These are phyloP conservation scores for Nakazawaea holstii DNA, from an alignment of 805 yeast genomes.

Conservation along the genomic window DNA sequence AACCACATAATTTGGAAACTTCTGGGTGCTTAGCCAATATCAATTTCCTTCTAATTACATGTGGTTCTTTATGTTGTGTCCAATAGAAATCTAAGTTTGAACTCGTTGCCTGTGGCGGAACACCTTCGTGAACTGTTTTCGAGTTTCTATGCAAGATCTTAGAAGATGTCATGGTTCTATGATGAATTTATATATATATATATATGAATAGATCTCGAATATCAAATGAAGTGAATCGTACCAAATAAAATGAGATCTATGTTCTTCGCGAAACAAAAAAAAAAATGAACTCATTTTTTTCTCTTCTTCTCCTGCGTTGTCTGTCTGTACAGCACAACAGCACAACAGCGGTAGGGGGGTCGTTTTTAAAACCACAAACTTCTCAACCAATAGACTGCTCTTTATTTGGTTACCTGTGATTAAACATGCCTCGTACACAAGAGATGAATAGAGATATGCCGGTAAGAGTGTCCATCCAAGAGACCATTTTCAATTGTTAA, in stretches of 20 bases:
- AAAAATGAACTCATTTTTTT: too few relatives aligned
- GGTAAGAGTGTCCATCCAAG: too few relatives aligned
- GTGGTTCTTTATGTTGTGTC: slow-evolving; percentile 82
- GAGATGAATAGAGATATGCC: too few relatives aligned
- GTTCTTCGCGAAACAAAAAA: too few relatives aligned
- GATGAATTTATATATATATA: background rate
- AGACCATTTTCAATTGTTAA: too few relatives aligned
- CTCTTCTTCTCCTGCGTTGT: too few relatives aligned
- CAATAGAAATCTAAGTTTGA: slow-evolving; percentile 58
- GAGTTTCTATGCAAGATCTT: slow-evolving; percentile 8
- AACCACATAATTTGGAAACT: slow-evolving; percentile 75
- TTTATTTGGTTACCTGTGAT: too few relatives aligned
- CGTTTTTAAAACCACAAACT: too few relatives aligned
- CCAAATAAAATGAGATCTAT: background rate
- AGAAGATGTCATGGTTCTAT: background rate
- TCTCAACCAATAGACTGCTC: too few relatives aligned
- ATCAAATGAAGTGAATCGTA: background rate
- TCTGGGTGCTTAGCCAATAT: slow-evolving; percentile 76
- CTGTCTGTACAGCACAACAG: too few relatives aligned
- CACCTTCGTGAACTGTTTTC: slow-evolving; percentile 8
- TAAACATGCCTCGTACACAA: too few relatives aligned
- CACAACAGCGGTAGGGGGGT: too few relatives aligned
- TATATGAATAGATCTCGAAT: background rate
- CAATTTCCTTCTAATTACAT: slow-evolving; percentile 63
- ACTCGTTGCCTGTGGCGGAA: slow-evolving; percentile 7